These are phyloP conservation scores for Vitis rupestris DNA, from an alignment of 164 flowering plant species.

Conservation along the genomic window DNA sequence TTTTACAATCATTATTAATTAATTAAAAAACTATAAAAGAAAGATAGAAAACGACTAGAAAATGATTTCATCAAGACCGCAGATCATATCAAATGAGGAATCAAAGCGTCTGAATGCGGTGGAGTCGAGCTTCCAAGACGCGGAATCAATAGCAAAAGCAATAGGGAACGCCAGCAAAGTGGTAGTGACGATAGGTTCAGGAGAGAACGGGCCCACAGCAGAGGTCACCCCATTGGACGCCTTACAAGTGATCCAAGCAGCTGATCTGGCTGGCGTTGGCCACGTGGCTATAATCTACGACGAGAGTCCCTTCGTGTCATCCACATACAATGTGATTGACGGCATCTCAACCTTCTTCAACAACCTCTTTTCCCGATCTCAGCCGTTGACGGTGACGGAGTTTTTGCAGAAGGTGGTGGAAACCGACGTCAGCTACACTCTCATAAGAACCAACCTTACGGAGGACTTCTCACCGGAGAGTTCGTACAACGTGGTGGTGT, in stretches of 20 bases:
- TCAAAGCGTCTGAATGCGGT: constrained; percentile 81
- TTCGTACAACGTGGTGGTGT: constrained; percentile 65
- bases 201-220: constrained; percentile 63
- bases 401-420: constrained; percentile 56
- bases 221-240: constrained; percentile 69
- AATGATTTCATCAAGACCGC: constrained; percentile 6
- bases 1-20: neutral
- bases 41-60: too few relatives aligned
- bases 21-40: neutral
- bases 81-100: constrained; percentile 81
- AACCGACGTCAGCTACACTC: constrained; percentile 65
- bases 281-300: constrained; percentile 83
- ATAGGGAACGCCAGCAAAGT: constrained; percentile 94
- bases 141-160: constrained; percentile 81
- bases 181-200: constrained; percentile 81
- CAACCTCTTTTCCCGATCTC: constrained; percentile 68
- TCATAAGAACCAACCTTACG: constrained; percentile 68
- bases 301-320: constrained; percentile 11
- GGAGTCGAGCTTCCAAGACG: constrained; percentile 53
- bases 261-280: constrained; percentile 75
- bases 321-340: constrained; percentile 67
- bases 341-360: constrained; percentile 78
- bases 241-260: constrained; percentile 65
- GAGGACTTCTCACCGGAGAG: constrained; percentile 77
- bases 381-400: constrained; percentile 56